Evolutionary conservation across 352 stramenopile species (phyloP), one percentile per base, ranked within the genome.

Genomic region (Thalassiosira livingstoniorum): DNA sequence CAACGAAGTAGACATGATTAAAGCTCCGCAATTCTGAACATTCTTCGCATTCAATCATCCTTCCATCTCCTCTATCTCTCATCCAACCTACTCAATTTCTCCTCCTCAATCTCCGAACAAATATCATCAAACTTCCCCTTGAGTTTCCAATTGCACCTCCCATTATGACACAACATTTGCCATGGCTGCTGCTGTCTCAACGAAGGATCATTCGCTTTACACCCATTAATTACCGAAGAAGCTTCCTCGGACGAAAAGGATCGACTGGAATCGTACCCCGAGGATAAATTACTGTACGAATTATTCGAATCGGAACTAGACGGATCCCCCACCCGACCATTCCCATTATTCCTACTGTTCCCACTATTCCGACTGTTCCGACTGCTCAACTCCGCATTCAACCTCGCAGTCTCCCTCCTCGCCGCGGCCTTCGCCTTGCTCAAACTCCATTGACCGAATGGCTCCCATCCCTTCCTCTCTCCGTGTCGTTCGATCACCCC

Each of bases 381-480:
- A n/a, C n/a, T n/a, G n/a, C n/a, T 82, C 42, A 77, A 68, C 21
- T 83, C 37, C 10, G 35, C 51, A 81, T 92, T 92, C 34, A 92
- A 64, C 54, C 75, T 62, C 43, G 85, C 58, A 18, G 81, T 86
- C 69, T 90, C 81, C 63, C 66, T 77, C 29, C 58, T 70, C 0
- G 87, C 90, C 1, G 87, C 60, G 47, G 82, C 73, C 65, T 88
- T 79, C 11, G 90, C 90, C 67, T 94, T 94, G 11, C 54, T 71
- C 43, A 94, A 67, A 55, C 67, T 87, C 90, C 90, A 94, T 68
- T 93, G 88, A 35, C 90, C 90, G 89, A 93, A 94, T 27, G 87
- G 87, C 76, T 94, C 90, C 64, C 90, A 94, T 31, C 90, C 90
- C 2, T 78, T 85, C 53, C 90, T 77, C 63, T 87, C 80, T 35